These are phyloP conservation scores for Nigrospora oryzae DNA, from an alignment of 2,329 filamentous ascomycete genomes.

Conservation along the genomic window DNA sequence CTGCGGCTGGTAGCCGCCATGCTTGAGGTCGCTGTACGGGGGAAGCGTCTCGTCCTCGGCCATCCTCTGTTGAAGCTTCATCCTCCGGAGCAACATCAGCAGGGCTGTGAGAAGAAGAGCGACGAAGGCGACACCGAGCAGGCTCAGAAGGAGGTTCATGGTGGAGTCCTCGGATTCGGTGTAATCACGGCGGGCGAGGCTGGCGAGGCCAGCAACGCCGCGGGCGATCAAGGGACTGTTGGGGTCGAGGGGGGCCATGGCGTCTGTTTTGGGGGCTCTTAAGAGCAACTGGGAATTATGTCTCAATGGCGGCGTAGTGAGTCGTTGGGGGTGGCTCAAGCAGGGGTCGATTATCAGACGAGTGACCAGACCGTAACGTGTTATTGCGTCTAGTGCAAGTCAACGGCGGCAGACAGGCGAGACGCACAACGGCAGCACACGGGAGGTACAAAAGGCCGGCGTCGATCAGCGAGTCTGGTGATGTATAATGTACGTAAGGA, in stretches of 20 bases:
- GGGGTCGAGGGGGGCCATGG: neutral
- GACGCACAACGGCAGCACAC: too few relatives aligned
- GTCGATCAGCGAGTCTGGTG: neutral
- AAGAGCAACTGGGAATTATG: too few relatives aligned
- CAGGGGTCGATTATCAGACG: too few relatives aligned
- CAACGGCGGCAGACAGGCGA: too few relatives aligned
- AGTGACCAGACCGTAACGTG: too few relatives aligned
- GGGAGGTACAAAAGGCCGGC: constrained; percentile 3
- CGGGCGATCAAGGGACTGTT: too few relatives aligned
- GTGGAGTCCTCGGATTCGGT: constrained; percentile 37
- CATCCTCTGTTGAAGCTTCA: constrained; percentile 37
- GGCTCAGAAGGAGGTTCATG: constrained; percentile 69
- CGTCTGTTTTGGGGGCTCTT: constrained; percentile 1
- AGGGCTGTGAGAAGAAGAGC: constrained; percentile 58
- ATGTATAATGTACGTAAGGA: too few relatives aligned
- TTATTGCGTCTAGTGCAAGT: too few relatives aligned
- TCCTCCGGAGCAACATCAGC: constrained; percentile 66
- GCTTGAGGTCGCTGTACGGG: constrained; percentile 56
- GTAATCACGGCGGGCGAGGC: too few relatives aligned
- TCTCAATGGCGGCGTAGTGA: too few relatives aligned
- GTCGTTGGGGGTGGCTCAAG: too few relatives aligned
- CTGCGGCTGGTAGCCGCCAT: constrained; percentile 28
- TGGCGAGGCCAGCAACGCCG: too few relatives aligned
- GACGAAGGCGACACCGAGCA: constrained; percentile 71
- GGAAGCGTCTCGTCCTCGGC: constrained; percentile 51